phyloP scores from a whole-genome alignment of 805 yeast genomes.

The Yamadazyma akitaensis region DNA sequence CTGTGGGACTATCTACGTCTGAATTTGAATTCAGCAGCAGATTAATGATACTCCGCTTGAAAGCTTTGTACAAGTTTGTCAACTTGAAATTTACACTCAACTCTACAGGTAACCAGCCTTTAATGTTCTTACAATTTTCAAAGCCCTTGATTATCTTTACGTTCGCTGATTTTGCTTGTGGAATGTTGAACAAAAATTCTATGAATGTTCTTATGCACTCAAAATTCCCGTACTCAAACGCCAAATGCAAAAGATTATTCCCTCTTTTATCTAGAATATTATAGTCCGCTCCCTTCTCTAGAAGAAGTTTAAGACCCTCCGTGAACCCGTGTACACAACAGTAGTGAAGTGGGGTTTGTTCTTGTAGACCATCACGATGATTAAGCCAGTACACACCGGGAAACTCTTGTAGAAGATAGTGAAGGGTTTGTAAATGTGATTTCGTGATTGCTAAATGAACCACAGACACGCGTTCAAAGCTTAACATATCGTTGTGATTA shows the following conservation, averaged over 20 bases:
- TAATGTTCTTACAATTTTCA: slow-evolving; percentile 22
- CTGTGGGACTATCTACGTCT: slow-evolving; percentile 2
- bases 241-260: slow-evolving; percentile 37
- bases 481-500: slow-evolving; percentile 27
- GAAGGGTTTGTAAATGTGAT: slow-evolving; percentile 40
- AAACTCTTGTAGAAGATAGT: slow-evolving; percentile 41
- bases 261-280: slow-evolving; percentile 26
- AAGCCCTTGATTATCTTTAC: slow-evolving; percentile 17
- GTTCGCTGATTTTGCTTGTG: slow-evolving; percentile 8
- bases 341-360: slow-evolving; percentile 38
- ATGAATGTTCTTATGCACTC: slow-evolving; percentile 28
- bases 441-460: slow-evolving; percentile 32
- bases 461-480: slow-evolving; percentile 35
- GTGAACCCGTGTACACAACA: slow-evolving; percentile 33
- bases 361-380: slow-evolving; percentile 27
- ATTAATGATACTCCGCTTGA: slow-evolving; percentile 19
- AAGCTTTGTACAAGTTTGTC: slow-evolving; percentile 20
- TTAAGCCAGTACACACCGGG: slow-evolving; percentile 38
- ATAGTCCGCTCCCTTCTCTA: slow-evolving; percentile 43
- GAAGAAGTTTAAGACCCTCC: slow-evolving; percentile 35
- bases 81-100: slow-evolving; percentile 30
- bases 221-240: slow-evolving; percentile 35
- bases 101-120: slow-evolving; percentile 34
- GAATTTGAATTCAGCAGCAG: background rate
- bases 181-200: slow-evolving; percentile 4